A percentile compares a stretch with the other conserved stretches of the same genome.
Conservation (phyloP, 1,284 basidiomycete species). For the Termitomyces sp. region DNA sequence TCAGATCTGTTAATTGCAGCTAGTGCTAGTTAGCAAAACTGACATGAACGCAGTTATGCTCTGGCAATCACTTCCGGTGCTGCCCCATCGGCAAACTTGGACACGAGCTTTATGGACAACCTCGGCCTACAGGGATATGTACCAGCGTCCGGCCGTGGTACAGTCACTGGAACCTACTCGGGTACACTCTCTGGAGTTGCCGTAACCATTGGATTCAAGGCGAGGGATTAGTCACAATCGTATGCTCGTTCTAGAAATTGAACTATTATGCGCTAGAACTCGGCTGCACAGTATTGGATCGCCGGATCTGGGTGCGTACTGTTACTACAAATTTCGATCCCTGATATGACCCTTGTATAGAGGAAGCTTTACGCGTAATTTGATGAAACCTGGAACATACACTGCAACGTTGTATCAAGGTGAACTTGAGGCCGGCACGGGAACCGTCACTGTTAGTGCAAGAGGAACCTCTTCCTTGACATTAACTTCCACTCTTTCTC, state of each 20-base stretch:
- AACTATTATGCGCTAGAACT: constrained; percentile 25
- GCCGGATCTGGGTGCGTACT: constrained; percentile 30
- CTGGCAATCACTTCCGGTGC: constrained; percentile 38
- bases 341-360: constrained; percentile 17
- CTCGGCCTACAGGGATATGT: constrained; percentile 42
- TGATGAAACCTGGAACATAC: constrained; percentile 46
- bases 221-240: constrained; percentile 7
- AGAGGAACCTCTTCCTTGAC: constrained; percentile 34
- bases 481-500: constrained; percentile 28
- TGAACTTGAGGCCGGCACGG: constrained; percentile 40
- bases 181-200: constrained; percentile 37
- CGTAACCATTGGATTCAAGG: constrained; percentile 42
- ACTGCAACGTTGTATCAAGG: constrained; percentile 42
- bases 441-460: constrained; percentile 37
- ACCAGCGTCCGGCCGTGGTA: constrained; percentile 39
- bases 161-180: constrained; percentile 39
- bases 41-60: constrained; percentile 28
- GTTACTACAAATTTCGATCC: neutral
- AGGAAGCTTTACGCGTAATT: constrained; percentile 38
- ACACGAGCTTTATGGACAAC: constrained; percentile 42
- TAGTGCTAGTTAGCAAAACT: neutral
- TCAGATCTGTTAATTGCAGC: constrained; percentile 18
- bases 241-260: neutral
- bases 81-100: constrained; percentile 37
- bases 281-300: constrained; percentile 43